Conservation (phyloP, 805 yeast genomes). For the Saccharomycopsis amapae region DNA sequence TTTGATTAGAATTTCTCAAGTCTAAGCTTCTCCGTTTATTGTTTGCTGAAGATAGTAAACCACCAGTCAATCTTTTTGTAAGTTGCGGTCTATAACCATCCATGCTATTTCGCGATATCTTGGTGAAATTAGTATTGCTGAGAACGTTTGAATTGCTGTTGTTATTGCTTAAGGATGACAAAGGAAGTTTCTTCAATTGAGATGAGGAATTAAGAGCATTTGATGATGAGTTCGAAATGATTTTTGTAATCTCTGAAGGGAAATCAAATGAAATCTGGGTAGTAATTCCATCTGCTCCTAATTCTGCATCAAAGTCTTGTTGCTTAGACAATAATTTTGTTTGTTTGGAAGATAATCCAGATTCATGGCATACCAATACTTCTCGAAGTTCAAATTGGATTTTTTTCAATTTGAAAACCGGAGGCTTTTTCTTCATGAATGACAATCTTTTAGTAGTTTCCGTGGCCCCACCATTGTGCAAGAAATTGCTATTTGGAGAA, state of each 20-base stretch:
- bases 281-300: conserved; percentile 28
- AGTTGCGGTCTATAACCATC: conserved; percentile 12
- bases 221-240: conserved; percentile 11
- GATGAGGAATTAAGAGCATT: conserved; percentile 12
- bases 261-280: conserved; percentile 22
- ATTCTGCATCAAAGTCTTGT: conserved; percentile 27
- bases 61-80: conserved; percentile 8
- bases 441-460: conserved; percentile 22
- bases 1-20: not conserved
- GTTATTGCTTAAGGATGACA: not conserved
- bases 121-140: not conserved
- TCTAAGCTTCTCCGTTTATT: conserved; percentile 12
- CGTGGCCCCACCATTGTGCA: conserved; percentile 11
- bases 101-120: not conserved
- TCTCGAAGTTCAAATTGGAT: conserved; percentile 46
- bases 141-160: not conserved
- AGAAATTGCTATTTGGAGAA: conserved; percentile 31
- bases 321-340: conserved; percentile 36
- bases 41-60: not conserved
- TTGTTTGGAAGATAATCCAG: conserved; percentile 39
- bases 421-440: conserved; percentile 19
- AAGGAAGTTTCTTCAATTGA: conserved; percentile 12
- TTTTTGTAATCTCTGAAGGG: conserved; percentile 16
- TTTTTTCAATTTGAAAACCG: conserved; percentile 35
- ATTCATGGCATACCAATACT: conserved; percentile 45